These are phyloP conservation scores for Blastobotrys attinorum DNA, from an alignment of 805 yeast species.

Conservation along the genomic window DNA sequence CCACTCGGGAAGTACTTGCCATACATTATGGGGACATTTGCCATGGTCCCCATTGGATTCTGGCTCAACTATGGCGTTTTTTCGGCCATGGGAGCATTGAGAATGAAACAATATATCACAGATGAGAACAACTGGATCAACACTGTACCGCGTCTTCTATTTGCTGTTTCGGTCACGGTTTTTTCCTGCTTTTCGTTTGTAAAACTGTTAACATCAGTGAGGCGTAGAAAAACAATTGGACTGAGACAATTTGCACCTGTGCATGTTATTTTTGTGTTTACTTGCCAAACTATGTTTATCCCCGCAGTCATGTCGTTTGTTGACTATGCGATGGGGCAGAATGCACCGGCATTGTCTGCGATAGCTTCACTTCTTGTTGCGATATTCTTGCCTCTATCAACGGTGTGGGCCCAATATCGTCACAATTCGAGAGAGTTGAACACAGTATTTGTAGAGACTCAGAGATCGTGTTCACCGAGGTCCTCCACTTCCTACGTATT, in stretches of 20 bases:
- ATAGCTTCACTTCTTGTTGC: conserved; percentile 57
- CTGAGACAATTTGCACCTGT: conserved; percentile 73
- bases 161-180: conserved; percentile 59
- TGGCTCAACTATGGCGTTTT: not conserved
- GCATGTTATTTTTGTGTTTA: conserved; percentile 74
- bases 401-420: conserved; percentile 65
- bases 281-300: conserved; percentile 69
- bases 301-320: conserved; percentile 66
- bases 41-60: conserved; percentile 43
- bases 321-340: conserved; percentile 40
- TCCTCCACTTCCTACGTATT: too few relatives aligned
- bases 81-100: not conserved
- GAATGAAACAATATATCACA: not conserved
- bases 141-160: conserved; percentile 38
- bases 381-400: conserved; percentile 69
- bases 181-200: conserved; percentile 51
- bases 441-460: not conserved
- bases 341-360: conserved; percentile 26
- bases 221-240: conserved; percentile 69
- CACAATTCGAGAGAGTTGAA: not conserved
- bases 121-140: conserved; percentile 25
- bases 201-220: conserved; percentile 64
- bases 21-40: conserved; percentile 33
- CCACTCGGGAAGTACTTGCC: conserved; percentile 39
- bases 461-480: too few relatives aligned